phyloP scores from a whole-genome alignment of 108 stramenopile species.

The Skeletonema tropicum region DNA sequence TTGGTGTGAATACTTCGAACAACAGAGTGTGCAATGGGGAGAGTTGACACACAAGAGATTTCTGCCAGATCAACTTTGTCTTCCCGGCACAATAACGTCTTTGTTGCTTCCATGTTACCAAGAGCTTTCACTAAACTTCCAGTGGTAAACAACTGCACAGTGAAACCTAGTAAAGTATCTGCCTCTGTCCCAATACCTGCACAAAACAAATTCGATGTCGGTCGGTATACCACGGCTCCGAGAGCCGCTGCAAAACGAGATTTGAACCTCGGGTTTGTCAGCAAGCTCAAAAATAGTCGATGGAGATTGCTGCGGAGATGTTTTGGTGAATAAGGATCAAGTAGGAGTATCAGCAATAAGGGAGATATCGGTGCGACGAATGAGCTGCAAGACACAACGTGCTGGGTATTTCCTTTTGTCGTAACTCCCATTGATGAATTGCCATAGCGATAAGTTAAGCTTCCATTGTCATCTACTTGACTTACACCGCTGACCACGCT shows the following conservation, averaged over 20 bases:
- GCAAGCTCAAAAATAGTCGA: slow-evolving; percentile 74
- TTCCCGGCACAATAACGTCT: slow-evolving; percentile 73
- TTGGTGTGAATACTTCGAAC: slow-evolving; percentile 87
- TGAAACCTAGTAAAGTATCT: slow-evolving; percentile 86
- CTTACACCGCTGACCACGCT: slow-evolving; percentile 78
- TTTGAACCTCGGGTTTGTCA: slow-evolving; percentile 85
- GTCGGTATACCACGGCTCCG: slow-evolving; percentile 83
- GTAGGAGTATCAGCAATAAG: slow-evolving; percentile 69
- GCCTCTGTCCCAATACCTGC: slow-evolving; percentile 90
- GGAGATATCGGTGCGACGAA: slow-evolving; percentile 80
- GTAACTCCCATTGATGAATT: slow-evolving; percentile 46
- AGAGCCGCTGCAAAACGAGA: slow-evolving; percentile 83
- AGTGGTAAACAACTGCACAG: slow-evolving; percentile 91
- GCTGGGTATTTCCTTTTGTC: slow-evolving; percentile 61
- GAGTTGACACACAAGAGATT: slow-evolving; percentile 59
- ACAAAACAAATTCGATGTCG: slow-evolving; percentile 82
- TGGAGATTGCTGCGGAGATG: slow-evolving; percentile 75
- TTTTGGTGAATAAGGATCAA: slow-evolving; percentile 90
- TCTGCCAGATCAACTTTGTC: slow-evolving; percentile 43
- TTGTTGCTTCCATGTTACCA: slow-evolving; percentile 70
- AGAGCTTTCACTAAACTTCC: slow-evolving; percentile 86
- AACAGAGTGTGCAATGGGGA: slow-evolving; percentile 81
- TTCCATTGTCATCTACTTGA: slow-evolving; percentile 48
- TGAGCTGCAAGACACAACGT: slow-evolving; percentile 72
- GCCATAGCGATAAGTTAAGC: slow-evolving; percentile 24